Conservation (phyloP, 2,329 filamentous ascomycete genomes). For the Bipolaris sorokiniana region DNA sequence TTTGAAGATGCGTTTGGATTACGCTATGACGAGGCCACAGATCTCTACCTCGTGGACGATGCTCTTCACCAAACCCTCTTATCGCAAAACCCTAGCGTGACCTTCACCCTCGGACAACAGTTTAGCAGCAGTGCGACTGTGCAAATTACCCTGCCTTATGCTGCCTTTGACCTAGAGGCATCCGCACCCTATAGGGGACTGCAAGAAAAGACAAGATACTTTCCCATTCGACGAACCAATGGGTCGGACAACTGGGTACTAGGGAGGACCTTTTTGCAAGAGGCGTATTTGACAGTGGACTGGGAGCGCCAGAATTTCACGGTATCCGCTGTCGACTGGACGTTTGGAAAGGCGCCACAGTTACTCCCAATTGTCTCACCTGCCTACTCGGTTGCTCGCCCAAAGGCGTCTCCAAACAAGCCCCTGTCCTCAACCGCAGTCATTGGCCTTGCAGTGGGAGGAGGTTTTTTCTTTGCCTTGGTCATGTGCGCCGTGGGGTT, state of each 20-base stretch:
- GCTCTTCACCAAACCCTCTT: constrained; percentile 61
- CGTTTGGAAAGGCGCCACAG: constrained; percentile 30
- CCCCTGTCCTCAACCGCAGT: constrained; percentile 46
- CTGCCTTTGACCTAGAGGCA: constrained; percentile 57
- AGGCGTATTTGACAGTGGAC: constrained; percentile 62
- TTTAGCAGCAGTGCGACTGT: constrained; percentile 45
- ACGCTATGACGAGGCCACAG: constrained; percentile 66
- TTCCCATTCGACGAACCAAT: constrained; percentile 66
- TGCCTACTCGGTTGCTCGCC: constrained; percentile 23
- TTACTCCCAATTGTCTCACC: constrained; percentile 46
- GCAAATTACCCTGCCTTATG: constrained; percentile 57
- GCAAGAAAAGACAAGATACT: constrained; percentile 68
- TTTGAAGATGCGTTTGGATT: constrained; percentile 71
- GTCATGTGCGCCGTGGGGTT: constrained; percentile 40
- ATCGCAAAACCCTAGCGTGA: constrained; percentile 51
- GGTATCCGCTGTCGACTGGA: constrained; percentile 50
- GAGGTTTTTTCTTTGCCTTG: constrained; percentile 43
- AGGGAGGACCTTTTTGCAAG: constrained; percentile 73
- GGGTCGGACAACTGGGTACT: constrained; percentile 65
- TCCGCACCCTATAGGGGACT: constrained; percentile 60
- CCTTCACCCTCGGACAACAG: constrained; percentile 51
- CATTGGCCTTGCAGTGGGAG: constrained; percentile 54
- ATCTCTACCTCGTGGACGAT: constrained; percentile 69
- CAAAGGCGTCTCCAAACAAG: background rate
- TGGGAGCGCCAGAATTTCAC: constrained; percentile 57